These are phyloP conservation scores for Colletotrichum plurivorum DNA, from an alignment of 2,329 filamentous ascomycete genomes.

Conservation along the genomic window DNA sequence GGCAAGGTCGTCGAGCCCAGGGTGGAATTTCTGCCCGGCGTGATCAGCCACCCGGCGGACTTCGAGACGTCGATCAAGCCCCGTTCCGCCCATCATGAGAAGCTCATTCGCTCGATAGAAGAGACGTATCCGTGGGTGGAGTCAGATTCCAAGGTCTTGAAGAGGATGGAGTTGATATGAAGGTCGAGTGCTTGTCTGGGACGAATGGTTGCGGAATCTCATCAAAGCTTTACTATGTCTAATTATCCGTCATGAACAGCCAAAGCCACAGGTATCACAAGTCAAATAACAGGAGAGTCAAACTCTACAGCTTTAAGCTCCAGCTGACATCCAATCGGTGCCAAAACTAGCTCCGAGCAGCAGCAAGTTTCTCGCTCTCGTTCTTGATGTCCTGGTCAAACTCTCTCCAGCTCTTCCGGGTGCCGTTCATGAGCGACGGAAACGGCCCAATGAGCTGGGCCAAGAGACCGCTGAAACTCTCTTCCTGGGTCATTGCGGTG, in stretches of 20 bases:
- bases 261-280: too few relatives aligned
- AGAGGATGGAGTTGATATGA: not conserved
- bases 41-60: conserved; percentile 2
- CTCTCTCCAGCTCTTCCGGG: conserved; percentile 1
- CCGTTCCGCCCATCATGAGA: not conserved
- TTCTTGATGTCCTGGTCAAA: conserved; percentile 17
- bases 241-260: too few relatives aligned
- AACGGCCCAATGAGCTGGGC: not conserved
- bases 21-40: not conserved
- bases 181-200: too few relatives aligned
- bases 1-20: not conserved
- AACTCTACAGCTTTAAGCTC: too few relatives aligned
- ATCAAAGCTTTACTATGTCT: not conserved
- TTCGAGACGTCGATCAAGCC: conserved; percentile 19
- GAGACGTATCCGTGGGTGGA: conserved; percentile 3
- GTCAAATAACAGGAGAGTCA: too few relatives aligned
- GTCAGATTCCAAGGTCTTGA: not conserved
- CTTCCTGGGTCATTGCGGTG: not conserved
- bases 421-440: not conserved
- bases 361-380: conserved; percentile 1
- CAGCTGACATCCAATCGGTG: not conserved
- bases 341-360: not conserved
- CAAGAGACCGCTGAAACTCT: conserved; percentile 3
- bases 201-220: not conserved
- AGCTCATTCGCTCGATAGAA: conserved; percentile 19